Percentiles rank a stretch among this genome's conserved stretches.
Conservation (phyloP, 352 stramenopile genomes). For the Peronospora farinosa region DNA sequence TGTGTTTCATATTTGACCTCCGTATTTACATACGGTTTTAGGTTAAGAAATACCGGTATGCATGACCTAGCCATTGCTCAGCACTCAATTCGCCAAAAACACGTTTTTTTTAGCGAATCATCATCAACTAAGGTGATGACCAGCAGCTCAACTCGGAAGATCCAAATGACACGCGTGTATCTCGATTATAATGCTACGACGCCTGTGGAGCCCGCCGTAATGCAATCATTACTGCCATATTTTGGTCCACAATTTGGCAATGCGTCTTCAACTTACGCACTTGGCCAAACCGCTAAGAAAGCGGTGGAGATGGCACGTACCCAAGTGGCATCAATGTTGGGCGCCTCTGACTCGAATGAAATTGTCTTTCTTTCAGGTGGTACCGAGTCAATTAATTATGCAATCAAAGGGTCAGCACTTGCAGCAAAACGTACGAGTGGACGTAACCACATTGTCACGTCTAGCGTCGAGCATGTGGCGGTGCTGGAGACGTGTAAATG, state of each 20-base stretch:
- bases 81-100: too few relatives aligned
- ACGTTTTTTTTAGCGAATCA: too few relatives aligned
- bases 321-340: slow-evolving; percentile 82
- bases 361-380: slow-evolving; percentile 73
- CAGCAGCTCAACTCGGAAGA: not conserved
- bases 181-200: slow-evolving; percentile 98
- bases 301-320: slow-evolving; percentile 79
- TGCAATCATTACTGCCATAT: slow-evolving; percentile 89
- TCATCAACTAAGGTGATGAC: too few relatives aligned
- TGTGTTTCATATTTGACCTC: too few relatives aligned
- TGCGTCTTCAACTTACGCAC: slow-evolving; percentile 88
- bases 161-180: slow-evolving; percentile 66
- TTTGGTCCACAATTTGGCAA: slow-evolving; percentile 92
- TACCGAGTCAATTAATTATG: slow-evolving; percentile 87
- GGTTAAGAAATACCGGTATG: too few relatives aligned
- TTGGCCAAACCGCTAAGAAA: slow-evolving; percentile 56
- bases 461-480: slow-evolving; percentile 90
- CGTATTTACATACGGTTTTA: too few relatives aligned
- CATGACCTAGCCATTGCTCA: too few relatives aligned
- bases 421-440: slow-evolving; percentile 27
- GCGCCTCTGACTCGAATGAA: slow-evolving; percentile 24
- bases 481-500: slow-evolving; percentile 80
- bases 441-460: slow-evolving; percentile 88
- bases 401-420: slow-evolving; percentile 56
- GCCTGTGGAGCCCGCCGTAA: slow-evolving; percentile 81